Evolutionary conservation across 2,329 filamentous ascomycete species (phyloP).

Genomic region (Metarhizium humberi): DNA sequence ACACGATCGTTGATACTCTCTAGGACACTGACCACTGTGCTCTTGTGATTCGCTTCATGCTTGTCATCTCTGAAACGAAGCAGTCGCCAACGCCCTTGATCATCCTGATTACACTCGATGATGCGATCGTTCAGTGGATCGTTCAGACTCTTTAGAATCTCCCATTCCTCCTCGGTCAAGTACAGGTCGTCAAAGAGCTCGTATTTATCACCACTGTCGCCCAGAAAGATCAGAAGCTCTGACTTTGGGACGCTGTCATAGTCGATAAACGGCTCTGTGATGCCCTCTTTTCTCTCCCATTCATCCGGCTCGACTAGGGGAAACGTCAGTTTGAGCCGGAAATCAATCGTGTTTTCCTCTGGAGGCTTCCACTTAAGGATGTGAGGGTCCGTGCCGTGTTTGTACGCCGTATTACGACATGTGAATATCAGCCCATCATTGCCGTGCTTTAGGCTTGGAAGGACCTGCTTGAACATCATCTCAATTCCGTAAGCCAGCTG

Average conservation of each 20-base stretch:
- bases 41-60: constrained; percentile 78
- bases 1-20: constrained; percentile 85
- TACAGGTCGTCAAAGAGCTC: constrained; percentile 57
- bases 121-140: constrained; percentile 79
- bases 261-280: constrained; percentile 56
- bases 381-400: constrained; percentile 81
- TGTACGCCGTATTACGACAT: constrained; percentile 79
- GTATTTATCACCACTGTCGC: constrained; percentile 47
- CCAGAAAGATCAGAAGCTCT: constrained; percentile 61
- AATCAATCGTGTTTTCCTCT: constrained; percentile 91
- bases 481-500: constrained; percentile 82
- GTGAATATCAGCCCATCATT: constrained; percentile 98
- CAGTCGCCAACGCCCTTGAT: constrained; percentile 68
- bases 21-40: constrained; percentile 75
- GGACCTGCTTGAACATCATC: constrained; percentile 82
- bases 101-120: constrained; percentile 81
- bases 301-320: constrained; percentile 60
- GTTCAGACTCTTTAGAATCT: constrained; percentile 61
- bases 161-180: constrained; percentile 74
- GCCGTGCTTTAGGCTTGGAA: constrained; percentile 78
- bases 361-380: constrained; percentile 98
- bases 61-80: constrained; percentile 92
- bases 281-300: constrained; percentile 56
- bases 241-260: constrained; percentile 73
- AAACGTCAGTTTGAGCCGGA: constrained; percentile 71